These are phyloP conservation scores for Suhomyces vadensis DNA, from an alignment of 805 yeast species.

Conservation along the genomic window DNA sequence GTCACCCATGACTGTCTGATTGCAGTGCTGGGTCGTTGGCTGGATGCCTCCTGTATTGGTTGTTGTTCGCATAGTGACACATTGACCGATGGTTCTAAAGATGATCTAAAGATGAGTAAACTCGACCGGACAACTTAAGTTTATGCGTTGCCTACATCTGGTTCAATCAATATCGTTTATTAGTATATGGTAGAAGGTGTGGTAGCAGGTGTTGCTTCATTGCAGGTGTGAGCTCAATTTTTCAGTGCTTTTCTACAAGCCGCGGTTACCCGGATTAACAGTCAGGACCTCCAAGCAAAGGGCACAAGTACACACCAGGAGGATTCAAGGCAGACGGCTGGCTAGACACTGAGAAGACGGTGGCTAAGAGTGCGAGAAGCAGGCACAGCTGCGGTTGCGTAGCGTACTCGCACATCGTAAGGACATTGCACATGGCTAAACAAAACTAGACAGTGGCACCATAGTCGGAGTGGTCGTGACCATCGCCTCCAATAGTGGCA, in stretches of 20 bases:
- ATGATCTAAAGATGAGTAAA: slow-evolving; percentile 19
- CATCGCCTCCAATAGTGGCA: slow-evolving; percentile 31
- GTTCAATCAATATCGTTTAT: not conserved
- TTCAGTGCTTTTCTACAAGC: not conserved
- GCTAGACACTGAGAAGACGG: no score
- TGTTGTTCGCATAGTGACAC: slow-evolving; percentile 49
- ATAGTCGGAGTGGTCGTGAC: slow-evolving; percentile 22
- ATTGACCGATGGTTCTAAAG: slow-evolving; percentile 45
- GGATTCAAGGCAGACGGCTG: not conserved
- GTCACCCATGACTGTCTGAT: not conserved
- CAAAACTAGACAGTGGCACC: slow-evolving; percentile 10
- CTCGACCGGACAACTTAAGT: slow-evolving; percentile 49
- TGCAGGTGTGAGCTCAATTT: not conserved
- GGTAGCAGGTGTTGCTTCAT: not conserved
- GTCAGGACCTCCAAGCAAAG: no score
- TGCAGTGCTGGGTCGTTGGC: not conserved
- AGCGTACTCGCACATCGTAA: no score
- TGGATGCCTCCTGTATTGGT: slow-evolving; percentile 1
- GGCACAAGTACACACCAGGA: not conserved
- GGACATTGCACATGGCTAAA: no score
- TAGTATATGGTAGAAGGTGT: not conserved
- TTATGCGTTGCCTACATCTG: slow-evolving; percentile 29
- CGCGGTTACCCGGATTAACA: slow-evolving; percentile 1
- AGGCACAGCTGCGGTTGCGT: no score
- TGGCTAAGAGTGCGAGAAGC: no score